Evolutionary conservation across 768 basidiomycete genomes (phyloP), one percentile per base, ranked within the genome.

Genomic region (Austroboletus festivus): DNA sequence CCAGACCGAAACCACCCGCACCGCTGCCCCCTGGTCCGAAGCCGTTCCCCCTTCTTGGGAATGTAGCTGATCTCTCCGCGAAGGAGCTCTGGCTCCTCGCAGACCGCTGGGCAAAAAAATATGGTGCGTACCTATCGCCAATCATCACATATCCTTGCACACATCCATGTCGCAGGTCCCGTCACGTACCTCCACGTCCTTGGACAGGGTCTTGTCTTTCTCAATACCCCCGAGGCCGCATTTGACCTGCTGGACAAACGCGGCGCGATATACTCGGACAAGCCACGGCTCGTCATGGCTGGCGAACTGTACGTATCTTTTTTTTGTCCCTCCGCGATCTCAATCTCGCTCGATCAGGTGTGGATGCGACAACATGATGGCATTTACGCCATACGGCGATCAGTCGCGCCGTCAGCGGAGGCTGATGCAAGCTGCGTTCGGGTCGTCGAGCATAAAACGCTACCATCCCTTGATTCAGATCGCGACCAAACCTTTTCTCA

Each of bases 241-340:
- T 70, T 72, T 33, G 86, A 88, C 30, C 66, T 91, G 47, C 68
- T 91, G 54, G 86, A 89, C 47, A 84, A 79, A 59, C 77, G 80
- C 24, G 84, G 86, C 7, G 69, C 76, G 9, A 81, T 87, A 23
- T 89, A 89, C 63, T 82, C 86, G 8, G 88, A 89, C 68, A 86
- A 84, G 62, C 85, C 85, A 0, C 68, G 71, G 21, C 69, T 87
- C 20, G 72, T 84, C 38, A 89, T 90, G 87, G 71, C 69, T 13
- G 80, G 82, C 20, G 85, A 89, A 44, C 70, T 88, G 77, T 87
- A 57, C 59, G 83, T 79, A 21, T 39, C 3, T 1, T 15, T 26
- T n/a, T n/a, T 5, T 16, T 18, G 16, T 16, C 42, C 24, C 15
- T 15, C 5, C 31, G 10, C 28, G 35, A 49, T 53, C 47, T 46